A percentile compares a stretch with the other conserved stretches of the same genome.
phyloP scores from a whole-genome alignment of 2,329 filamentous ascomycete species.

The Fusarium sp. region DNA sequence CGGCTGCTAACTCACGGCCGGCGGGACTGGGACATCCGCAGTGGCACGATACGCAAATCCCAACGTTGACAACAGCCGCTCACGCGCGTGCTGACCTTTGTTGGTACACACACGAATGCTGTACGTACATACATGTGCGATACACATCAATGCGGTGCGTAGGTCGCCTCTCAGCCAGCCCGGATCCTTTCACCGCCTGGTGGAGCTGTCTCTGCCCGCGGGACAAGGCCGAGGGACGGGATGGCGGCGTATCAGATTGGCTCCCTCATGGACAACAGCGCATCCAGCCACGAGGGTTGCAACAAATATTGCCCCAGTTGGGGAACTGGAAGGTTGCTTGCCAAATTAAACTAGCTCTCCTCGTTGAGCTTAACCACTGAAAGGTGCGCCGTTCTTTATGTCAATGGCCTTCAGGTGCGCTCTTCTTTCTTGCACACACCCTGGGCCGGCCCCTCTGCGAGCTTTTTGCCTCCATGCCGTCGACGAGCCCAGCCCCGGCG shows the following conservation, averaged over 20 bases:
- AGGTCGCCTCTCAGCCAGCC: slow-evolving; percentile 11
- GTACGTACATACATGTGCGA: slow-evolving; percentile 21
- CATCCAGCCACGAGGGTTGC: neutral
- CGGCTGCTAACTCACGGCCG: slow-evolving; percentile 14
- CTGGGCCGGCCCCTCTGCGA: slow-evolving; percentile 8
- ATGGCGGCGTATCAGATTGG: slow-evolving; percentile 30
- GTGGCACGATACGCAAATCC: slow-evolving; percentile 33
- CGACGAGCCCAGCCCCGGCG: neutral
- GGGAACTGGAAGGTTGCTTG: neutral
- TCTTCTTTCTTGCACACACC: neutral
- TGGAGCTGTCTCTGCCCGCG: slow-evolving; percentile 38
- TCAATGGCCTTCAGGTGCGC: neutral
- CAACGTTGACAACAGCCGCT: slow-evolving; percentile 6
- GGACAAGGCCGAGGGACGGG: slow-evolving; percentile 30
- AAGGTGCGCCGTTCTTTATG: slow-evolving; percentile 2
- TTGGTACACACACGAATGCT: slow-evolving; percentile 6
- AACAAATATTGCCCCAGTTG: neutral
- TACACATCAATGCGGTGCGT: slow-evolving; percentile 16
- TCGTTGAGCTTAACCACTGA: slow-evolving; percentile 16
- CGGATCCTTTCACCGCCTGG: slow-evolving; percentile 40
- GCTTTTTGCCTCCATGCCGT: slow-evolving; percentile 6
- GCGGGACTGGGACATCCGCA: slow-evolving; percentile 19
- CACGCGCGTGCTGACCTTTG: slow-evolving; percentile 12
- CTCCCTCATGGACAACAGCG: neutral
- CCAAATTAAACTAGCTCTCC: slow-evolving; percentile 15